A percentile compares a stretch with the other conserved stretches of the same genome.
These are phyloP conservation scores for Quercus dentata DNA, from an alignment of 306 rosid species.

Conservation along the genomic window DNA sequence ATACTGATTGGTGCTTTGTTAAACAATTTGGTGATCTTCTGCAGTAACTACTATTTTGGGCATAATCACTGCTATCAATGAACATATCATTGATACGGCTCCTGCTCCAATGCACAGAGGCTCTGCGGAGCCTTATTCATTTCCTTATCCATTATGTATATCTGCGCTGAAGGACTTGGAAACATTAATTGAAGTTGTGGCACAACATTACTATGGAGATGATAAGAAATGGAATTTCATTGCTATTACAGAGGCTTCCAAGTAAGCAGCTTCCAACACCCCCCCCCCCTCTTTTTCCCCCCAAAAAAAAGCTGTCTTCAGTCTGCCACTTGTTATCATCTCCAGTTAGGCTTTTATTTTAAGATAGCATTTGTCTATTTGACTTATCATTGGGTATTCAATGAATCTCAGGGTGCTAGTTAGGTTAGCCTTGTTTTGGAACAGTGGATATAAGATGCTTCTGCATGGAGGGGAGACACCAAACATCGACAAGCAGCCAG, in stretches of 20 bases:
- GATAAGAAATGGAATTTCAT: slow-evolving; percentile 93
- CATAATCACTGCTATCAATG: slow-evolving; percentile 82
- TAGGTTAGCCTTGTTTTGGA: slow-evolving; percentile 75
- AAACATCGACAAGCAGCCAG: slow-evolving; percentile 38
- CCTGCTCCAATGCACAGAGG: slow-evolving; percentile 42
- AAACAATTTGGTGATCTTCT: slow-evolving; percentile 25
- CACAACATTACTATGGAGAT: slow-evolving; percentile 83
- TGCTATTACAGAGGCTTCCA: slow-evolving; percentile 77
- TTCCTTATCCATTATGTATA: slow-evolving; percentile 80
- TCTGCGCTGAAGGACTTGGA: slow-evolving; percentile 92
- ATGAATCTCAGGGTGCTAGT: slow-evolving; percentile 65
- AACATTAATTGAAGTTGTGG: slow-evolving; percentile 84
- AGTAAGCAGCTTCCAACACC: slow-evolving; percentile 44
- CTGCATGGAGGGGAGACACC: slow-evolving; percentile 76
- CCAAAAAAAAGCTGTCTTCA: neutral
- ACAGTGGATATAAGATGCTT: slow-evolving; percentile 89
- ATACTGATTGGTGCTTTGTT: slow-evolving; percentile 9
- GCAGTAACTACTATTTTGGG: slow-evolving; percentile 87
- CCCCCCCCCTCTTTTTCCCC: too few species aligned
- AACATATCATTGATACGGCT: slow-evolving; percentile 69
- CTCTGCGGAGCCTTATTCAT: slow-evolving; percentile 44
- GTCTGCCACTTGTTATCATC: slow-evolving; percentile 15
- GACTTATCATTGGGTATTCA: slow-evolving; percentile 18
- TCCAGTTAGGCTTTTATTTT: slow-evolving; percentile 10
- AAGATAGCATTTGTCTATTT: slow-evolving; percentile 1